Conservation (phyloP, 805 yeast genomes). For the Hanseniaspora guilliermondii region DNA sequence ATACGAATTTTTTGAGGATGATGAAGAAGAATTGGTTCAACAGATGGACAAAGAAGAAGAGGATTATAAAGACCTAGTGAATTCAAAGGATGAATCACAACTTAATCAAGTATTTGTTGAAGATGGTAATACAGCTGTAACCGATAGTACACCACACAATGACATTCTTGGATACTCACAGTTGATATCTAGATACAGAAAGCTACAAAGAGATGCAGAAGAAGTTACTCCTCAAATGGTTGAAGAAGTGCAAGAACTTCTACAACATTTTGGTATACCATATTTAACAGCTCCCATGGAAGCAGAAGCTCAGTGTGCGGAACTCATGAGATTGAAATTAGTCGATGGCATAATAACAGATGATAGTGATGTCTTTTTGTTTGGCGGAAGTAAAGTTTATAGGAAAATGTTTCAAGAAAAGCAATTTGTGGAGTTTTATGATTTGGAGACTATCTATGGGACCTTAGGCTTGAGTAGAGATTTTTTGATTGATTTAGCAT, state of each 20-base stretch:
- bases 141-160: constrained; percentile 20
- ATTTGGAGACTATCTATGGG: constrained; percentile 41
- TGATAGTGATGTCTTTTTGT: constrained; percentile 90
- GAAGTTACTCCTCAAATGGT: constrained; percentile 81
- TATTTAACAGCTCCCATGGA: constrained; percentile 95
- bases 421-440: constrained; percentile 78
- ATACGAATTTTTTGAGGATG: constrained; percentile 64
- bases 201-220: constrained; percentile 80
- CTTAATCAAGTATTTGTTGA: constrained; percentile 25
- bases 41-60: constrained; percentile 57
- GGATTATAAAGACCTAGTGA: constrained; percentile 56
- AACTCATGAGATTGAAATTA: constrained; percentile 47
- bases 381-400: constrained; percentile 76
- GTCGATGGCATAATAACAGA: constrained; percentile 96
- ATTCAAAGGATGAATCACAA: constrained; percentile 18
- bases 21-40: constrained; percentile 53
- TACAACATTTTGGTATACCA: constrained; percentile 85
- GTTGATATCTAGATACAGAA: constrained; percentile 47
- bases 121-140: constrained; percentile 21
- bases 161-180: constrained; percentile 29
- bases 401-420: constrained; percentile 91
- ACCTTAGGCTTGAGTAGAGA: constrained; percentile 54
- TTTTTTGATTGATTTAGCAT: constrained; percentile 67
- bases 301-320: constrained; percentile 98
- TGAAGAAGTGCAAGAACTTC: constrained; percentile 75